Percentiles rank a stretch among this genome's conserved stretches.
These are phyloP conservation scores for Rhytidhysteron rufulum DNA, from an alignment of 2,329 filamentous ascomycete species.

Conservation along the genomic window DNA sequence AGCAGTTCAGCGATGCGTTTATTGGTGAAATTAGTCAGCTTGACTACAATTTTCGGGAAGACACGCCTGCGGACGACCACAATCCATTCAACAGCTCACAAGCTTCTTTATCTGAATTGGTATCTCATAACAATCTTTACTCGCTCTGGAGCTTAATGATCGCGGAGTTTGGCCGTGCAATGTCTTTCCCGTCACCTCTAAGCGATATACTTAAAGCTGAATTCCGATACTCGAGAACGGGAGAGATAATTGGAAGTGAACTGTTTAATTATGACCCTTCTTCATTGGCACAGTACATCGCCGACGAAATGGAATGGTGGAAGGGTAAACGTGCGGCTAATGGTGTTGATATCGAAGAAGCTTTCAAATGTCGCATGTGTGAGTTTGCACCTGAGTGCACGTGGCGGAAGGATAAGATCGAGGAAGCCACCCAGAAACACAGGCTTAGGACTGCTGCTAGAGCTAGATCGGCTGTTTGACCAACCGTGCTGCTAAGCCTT, in stretches of 20 bases:
- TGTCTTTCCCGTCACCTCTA: slow-evolving; percentile 39
- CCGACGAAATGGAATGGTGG: slow-evolving; percentile 81
- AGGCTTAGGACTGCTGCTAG: slow-evolving; percentile 17
- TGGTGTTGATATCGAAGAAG: slow-evolving; percentile 78
- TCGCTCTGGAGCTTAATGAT: slow-evolving; percentile 63
- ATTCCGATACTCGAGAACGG: slow-evolving; percentile 47
- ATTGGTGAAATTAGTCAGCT: slow-evolving; percentile 69
- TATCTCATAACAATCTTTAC: slow-evolving; percentile 57
- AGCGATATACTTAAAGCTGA: slow-evolving; percentile 55
- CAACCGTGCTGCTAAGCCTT: no score
- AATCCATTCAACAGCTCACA: slow-evolving; percentile 31
- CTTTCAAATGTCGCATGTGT: slow-evolving; percentile 81
- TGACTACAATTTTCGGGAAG: slow-evolving; percentile 60
- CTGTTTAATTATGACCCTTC: slow-evolving; percentile 64
- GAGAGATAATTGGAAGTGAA: slow-evolving; percentile 54
- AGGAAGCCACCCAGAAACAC: slow-evolving; percentile 49
- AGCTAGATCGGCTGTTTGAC: slow-evolving; percentile 24
- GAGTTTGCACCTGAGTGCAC: slow-evolving; percentile 76
- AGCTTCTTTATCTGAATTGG: slow-evolving; percentile 49
- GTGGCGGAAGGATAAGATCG: slow-evolving; percentile 71
- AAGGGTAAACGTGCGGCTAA: slow-evolving; percentile 66
- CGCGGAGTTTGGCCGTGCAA: slow-evolving; percentile 48
- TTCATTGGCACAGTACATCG: slow-evolving; percentile 63
- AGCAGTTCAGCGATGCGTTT: slow-evolving; percentile 73
- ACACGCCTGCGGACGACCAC: slow-evolving; percentile 22